phyloP scores from a whole-genome alignment of 192 early-diverging fungal species.

The Umbelopsis ramanniana region DNA sequence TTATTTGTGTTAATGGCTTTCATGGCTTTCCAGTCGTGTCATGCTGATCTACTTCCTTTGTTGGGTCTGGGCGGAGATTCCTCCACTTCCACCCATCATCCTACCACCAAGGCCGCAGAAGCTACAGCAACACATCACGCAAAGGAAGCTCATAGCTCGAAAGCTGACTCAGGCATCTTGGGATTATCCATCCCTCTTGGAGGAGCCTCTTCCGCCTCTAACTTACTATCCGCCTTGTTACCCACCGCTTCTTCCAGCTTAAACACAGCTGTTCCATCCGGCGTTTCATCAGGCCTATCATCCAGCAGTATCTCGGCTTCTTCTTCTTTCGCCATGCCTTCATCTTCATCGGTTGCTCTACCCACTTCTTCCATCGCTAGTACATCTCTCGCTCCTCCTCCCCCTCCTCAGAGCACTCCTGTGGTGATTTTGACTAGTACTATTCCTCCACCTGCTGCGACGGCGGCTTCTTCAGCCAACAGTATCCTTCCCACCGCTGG shows the following conservation, averaged over 20 bases:
- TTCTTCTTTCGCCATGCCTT: background rate
- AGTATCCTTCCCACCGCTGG: background rate
- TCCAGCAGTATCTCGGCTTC: background rate
- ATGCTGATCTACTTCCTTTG: conserved; percentile 22
- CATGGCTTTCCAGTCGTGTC: conserved; percentile 13
- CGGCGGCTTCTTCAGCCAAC: background rate
- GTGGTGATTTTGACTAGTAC: conserved; percentile 16
- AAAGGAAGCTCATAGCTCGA: background rate
- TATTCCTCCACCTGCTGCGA: conserved; percentile 13
- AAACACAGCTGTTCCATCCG: background rate
- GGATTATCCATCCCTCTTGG: conserved; percentile 13
- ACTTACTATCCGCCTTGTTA: background rate
- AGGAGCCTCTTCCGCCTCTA: background rate
- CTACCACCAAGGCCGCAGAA: background rate
- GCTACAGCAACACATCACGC: background rate
- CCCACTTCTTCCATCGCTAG: background rate
- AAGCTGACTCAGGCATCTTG: background rate
- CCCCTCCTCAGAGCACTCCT: background rate
- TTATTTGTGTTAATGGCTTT: conserved; percentile 13
- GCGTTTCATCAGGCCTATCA: background rate
- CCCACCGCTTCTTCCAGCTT: background rate
- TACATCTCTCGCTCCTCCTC: conserved; percentile 7
- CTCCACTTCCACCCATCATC: no score
- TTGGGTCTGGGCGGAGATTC: conserved; percentile 17
- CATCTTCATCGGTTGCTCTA: background rate